Base-by-base conservation (phyloP, 2,329 filamentous ascomycete genomes). In the Apiospora rasikravindrae region DNA sequence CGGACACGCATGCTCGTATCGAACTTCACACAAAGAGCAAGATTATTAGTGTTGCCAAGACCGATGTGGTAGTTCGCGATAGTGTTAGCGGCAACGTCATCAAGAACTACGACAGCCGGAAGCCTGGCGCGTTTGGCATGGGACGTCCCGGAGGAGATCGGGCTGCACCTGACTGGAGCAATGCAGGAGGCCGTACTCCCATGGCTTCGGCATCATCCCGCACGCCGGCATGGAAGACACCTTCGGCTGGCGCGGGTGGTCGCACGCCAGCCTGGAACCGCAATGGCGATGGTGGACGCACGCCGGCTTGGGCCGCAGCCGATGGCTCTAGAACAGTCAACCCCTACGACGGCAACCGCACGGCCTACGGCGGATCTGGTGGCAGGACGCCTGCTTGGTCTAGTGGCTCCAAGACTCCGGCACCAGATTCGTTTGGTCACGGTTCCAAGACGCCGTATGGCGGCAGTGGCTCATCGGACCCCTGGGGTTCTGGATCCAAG, bases 21-120 rank as follows among this genome's bases (percentile, higher is more conserved):
- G 96, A 99, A 83, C 86, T 99, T 51, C 96, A 98, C 80, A 95
- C 95, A 7, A 98, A 97, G 85, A 94, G 92, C 84, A 98, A 98
- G 86, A 93, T 94, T 22, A 90, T 98, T 74, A 95, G 92, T 10
- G 90, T 98, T 47, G 89, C 91, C 26, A 97, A 97, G 80, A 91
- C 93, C 14, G 90, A 92, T 72, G 85, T 99, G n/a, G 90, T 89
- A 33, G 93, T 97, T 83, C 95, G 96, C 82, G 96, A 99, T 85
- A 93, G 89, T 74, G 83, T 92, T 71, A 96, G 93, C 4, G 95
- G 95, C 66, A 89, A 91, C 71, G 89, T 88, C n/a, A 92, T 97
- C 74, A 92, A 95, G 75, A 90, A 94, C 72, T 89, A 89, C 72
- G 82, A 84, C 69, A 84, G 83, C 70, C 85, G 86, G 26, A 82